These are phyloP conservation scores for Penicillium silybi DNA, from an alignment of 495 filamentous ascomycete species.

Conservation along the genomic window DNA sequence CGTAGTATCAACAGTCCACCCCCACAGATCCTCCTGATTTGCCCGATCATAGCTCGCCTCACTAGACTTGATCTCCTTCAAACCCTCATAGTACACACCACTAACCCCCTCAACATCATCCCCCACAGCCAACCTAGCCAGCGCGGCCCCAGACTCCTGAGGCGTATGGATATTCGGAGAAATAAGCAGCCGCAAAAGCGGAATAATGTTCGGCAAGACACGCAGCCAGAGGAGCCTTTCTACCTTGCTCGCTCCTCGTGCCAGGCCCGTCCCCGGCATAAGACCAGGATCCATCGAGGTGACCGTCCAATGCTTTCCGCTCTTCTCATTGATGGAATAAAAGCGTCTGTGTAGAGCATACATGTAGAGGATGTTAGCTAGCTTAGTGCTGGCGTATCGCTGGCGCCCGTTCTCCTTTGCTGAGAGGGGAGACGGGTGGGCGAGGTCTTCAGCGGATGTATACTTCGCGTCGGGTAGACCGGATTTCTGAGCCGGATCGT, in stretches of 20 bases:
- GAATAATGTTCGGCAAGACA: slow-evolving; percentile 33
- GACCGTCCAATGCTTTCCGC: slow-evolving; percentile 29
- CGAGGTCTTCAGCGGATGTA: slow-evolving; percentile 27
- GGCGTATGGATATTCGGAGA: slow-evolving; percentile 31
- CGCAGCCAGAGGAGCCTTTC: slow-evolving; percentile 22
- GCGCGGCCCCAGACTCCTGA: slow-evolving; percentile 31
- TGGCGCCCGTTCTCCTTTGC: slow-evolving; percentile 22
- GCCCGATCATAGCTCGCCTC: slow-evolving; percentile 32
- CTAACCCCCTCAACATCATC: slow-evolving; percentile 23
- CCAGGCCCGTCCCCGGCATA: slow-evolving; percentile 45
- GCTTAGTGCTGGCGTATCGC: slow-evolving; percentile 26
- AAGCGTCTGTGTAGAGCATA: slow-evolving; percentile 39
- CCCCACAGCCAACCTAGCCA: slow-evolving; percentile 33
- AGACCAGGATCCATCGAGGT: slow-evolving; percentile 42
- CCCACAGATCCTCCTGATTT: slow-evolving; percentile 47
- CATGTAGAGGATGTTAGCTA: slow-evolving; percentile 32
- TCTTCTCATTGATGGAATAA: slow-evolving; percentile 6
- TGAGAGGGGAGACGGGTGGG: slow-evolving; percentile 19
- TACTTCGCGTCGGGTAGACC: slow-evolving; percentile 28
- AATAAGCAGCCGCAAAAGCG: slow-evolving; percentile 27
- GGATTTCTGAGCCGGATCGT: slow-evolving; percentile 30
- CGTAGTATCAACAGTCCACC: slow-evolving; percentile 44
- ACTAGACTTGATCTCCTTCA: slow-evolving; percentile 33
- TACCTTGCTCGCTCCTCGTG: slow-evolving; percentile 15
- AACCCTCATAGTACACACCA: slow-evolving; percentile 34